Evolutionary conservation across 768 basidiomycete species (phyloP).

Genomic region (Rossbeevera mucosa): DNA sequence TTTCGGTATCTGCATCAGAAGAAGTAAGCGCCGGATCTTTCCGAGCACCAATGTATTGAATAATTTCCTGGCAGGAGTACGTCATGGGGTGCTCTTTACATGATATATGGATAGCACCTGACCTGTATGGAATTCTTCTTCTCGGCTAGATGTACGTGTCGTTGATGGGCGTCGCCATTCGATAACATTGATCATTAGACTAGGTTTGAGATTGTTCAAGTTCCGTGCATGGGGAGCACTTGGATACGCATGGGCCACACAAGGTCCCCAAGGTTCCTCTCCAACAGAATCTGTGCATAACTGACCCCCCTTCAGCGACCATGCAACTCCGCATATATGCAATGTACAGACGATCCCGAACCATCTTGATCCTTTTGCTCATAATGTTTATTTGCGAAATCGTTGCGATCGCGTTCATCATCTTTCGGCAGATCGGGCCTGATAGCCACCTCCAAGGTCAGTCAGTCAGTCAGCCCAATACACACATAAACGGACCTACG

Average conservation of each 20-base stretch:
- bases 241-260: constrained; percentile 29
- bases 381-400: constrained; percentile 22
- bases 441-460: constrained; percentile 21
- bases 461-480: too few relatives aligned
- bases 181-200: background rate
- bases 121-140: background rate
- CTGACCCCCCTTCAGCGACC: constrained; percentile 18
- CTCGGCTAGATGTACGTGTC: constrained; percentile 19
- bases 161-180: background rate
- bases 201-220: constrained; percentile 26
- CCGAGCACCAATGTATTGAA: constrained; percentile 1
- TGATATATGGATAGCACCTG: background rate
- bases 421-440: constrained; percentile 27
- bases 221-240: constrained; percentile 33
- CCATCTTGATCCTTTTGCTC: constrained; percentile 18
- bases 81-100: constrained; percentile 1
- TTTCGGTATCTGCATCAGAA: constrained; percentile 15
- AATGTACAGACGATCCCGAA: constrained; percentile 27
- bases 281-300: background rate
- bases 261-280: constrained; percentile 17
- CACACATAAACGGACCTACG: too few relatives aligned
- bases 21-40: constrained; percentile 8
- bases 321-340: constrained; percentile 34
- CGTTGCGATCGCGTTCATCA: constrained; percentile 19
- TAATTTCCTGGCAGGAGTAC: constrained; percentile 19